Evolutionary conservation across 1,139 yeast species (phyloP).

Genomic region (Taphrina flavorubra): DNA sequence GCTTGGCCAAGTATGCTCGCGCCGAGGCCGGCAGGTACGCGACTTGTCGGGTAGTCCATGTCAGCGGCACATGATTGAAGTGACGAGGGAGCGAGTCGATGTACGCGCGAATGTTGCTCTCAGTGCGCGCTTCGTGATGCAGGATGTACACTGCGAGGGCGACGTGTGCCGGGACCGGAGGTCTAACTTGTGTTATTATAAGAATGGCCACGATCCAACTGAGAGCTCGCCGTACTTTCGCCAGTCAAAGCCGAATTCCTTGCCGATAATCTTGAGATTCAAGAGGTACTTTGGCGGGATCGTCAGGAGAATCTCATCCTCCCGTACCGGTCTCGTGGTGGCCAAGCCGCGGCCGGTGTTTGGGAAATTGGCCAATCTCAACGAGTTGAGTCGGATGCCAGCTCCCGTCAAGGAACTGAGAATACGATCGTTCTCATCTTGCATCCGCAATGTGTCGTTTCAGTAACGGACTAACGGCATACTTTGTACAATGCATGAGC

Average conservation of each 20-base stretch:
- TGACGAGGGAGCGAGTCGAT: slow-evolving; percentile 20
- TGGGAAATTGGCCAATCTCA: slow-evolving; percentile 13
- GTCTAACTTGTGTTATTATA: slow-evolving; percentile 6
- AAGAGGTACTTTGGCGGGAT: slow-evolving; percentile 29
- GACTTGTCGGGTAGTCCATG: not conserved
- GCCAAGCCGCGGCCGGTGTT: slow-evolving; percentile 30
- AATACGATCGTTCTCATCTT: slow-evolving; percentile 15
- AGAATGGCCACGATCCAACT: too few relatives aligned
- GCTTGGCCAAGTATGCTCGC: slow-evolving; percentile 11
- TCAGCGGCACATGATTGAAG: slow-evolving; percentile 21
- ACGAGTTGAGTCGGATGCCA: slow-evolving; percentile 7
- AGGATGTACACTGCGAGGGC: slow-evolving; percentile 30
- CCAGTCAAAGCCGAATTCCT: slow-evolving; percentile 27
- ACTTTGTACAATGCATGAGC: not conserved
- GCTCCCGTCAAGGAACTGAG: slow-evolving; percentile 9
- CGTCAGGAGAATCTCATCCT: slow-evolving; percentile 26
- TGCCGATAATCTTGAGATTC: slow-evolving; percentile 26
- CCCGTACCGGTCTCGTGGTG: slow-evolving; percentile 11
- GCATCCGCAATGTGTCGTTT: not conserved
- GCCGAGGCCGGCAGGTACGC: slow-evolving; percentile 12
- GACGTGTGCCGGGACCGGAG: slow-evolving; percentile 37
- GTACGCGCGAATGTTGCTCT: slow-evolving; percentile 7
- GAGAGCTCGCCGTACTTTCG: slow-evolving; percentile 8
- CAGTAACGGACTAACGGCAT: not conserved
- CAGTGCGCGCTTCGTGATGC: not conserved